Percentiles rank a stretch among this genome's conserved stretches.
phyloP scores from a whole-genome alignment of 2,329 filamentous ascomycete species.

The Trichophyton rubrum region DNA sequence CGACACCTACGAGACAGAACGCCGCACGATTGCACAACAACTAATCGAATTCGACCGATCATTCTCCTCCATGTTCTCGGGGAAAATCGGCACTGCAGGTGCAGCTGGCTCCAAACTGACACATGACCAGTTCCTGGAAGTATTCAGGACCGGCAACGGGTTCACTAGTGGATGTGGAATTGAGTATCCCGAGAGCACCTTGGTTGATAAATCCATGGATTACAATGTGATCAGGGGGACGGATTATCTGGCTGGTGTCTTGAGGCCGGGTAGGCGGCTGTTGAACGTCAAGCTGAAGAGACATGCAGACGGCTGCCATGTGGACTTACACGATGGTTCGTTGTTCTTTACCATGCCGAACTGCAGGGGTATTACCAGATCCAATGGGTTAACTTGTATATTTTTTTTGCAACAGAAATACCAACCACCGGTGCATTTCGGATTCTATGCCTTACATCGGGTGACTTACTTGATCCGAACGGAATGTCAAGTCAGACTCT shows the following conservation, averaged over 20 bases:
- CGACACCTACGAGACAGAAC: constrained; percentile 28
- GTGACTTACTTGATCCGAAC: constrained; percentile 21
- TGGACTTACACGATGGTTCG: constrained; percentile 26
- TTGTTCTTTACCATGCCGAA: not conserved
- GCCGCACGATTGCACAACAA: constrained; percentile 27
- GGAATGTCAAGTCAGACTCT: constrained; percentile 15
- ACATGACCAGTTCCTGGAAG: constrained; percentile 26
- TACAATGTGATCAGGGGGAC: constrained; percentile 16
- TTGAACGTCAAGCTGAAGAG: constrained; percentile 23
- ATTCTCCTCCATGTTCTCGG: constrained; percentile 31
- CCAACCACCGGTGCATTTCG: constrained; percentile 27
- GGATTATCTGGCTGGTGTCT: constrained; percentile 25
- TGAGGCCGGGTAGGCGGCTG: constrained; percentile 25
- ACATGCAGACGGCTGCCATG: constrained; percentile 26
- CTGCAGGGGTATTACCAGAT: not conserved
- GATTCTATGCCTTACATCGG: constrained; percentile 24
- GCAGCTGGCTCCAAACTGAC: constrained; percentile 19
- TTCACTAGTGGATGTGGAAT: constrained; percentile 31
- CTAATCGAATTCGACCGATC: constrained; percentile 30
- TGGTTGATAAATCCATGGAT: constrained; percentile 17
- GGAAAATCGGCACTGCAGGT: constrained; percentile 23
- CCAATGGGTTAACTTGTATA: not conserved
- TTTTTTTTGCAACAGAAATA: constrained; percentile 20
- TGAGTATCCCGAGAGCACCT: constrained; percentile 24
- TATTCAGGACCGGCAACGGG: constrained; percentile 27